Conservation (phyloP, 805 yeast genomes). For the Myxozyma kluyveri region DNA sequence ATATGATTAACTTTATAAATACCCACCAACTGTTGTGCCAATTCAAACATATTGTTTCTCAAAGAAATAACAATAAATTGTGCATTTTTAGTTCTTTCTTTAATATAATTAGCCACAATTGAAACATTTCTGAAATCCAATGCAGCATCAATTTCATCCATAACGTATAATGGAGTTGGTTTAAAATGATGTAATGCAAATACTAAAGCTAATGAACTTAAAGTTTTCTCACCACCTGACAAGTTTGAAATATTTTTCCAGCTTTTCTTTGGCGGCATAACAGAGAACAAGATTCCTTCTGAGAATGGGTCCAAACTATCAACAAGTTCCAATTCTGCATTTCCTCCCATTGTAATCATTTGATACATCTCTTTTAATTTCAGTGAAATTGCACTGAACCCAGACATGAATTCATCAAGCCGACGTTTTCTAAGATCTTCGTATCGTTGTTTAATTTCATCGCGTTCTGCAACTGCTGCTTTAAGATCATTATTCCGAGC, state of each 20-base stretch:
- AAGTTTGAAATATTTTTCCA: constrained; percentile 95
- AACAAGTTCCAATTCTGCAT: constrained; percentile 93
- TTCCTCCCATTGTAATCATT: constrained; percentile 99
- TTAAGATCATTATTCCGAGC: constrained; percentile 65
- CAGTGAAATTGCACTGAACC: constrained; percentile 80
- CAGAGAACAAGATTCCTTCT: constrained; percentile 93
- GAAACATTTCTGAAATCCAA: constrained; percentile 95
- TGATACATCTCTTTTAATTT: constrained; percentile 95
- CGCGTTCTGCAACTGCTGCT: constrained; percentile 63
- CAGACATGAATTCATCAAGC: constrained; percentile 87
- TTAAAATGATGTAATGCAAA: constrained; percentile 94
- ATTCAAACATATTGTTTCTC: constrained; percentile 96
- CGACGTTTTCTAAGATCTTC: constrained; percentile 73
- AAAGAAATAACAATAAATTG: constrained; percentile 94
- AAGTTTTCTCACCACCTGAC: constrained; percentile 97
- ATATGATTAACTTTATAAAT: constrained; percentile 88
- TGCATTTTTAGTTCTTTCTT: constrained; percentile 92
- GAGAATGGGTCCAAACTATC: constrained; percentile 97
- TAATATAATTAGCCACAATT: constrained; percentile 94
- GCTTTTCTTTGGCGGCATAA: constrained; percentile 98
- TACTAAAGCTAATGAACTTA: constrained; percentile 90
- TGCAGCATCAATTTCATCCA: constrained; percentile 99
- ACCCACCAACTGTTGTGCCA: constrained; percentile 91
- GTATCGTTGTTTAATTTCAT: constrained; percentile 55
- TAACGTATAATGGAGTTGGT: constrained; percentile 95